Evolutionary conservation across 768 basidiomycete genomes (phyloP).

Genomic region (Tulasnella calospora): DNA sequence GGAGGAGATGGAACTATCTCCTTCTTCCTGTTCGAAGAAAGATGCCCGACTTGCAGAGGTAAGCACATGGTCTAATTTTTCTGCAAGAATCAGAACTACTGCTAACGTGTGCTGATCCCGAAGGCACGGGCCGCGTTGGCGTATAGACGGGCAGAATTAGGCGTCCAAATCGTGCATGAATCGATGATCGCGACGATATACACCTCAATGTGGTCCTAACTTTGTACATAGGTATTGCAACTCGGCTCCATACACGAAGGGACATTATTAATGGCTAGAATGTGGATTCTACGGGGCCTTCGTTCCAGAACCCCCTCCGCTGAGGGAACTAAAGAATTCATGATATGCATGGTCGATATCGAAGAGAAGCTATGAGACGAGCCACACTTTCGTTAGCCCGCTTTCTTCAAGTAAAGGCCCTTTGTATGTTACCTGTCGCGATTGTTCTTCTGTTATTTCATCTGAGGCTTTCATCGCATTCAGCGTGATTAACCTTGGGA

Average conservation of each 20-base stretch:
- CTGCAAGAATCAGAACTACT: background rate
- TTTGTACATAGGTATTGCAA: background rate
- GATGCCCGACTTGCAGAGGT: conserved; percentile 59
- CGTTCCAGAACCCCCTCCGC: background rate
- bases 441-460: conserved; percentile 92
- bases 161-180: background rate
- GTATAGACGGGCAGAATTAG: background rate
- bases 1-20: conserved; percentile 51
- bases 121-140: conserved; percentile 16
- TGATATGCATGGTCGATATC: conserved; percentile 96
- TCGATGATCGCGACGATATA: background rate
- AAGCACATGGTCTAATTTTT: background rate
- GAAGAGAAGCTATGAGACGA: conserved; percentile 65
- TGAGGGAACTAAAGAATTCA: conserved; percentile 62
- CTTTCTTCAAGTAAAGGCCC: background rate
- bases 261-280: background rate
- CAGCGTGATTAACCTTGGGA: conserved; percentile 80
- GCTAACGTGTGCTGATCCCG: background rate
- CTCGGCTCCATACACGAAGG: background rate
- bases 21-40: conserved; percentile 52
- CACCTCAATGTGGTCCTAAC: background rate
- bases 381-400: background rate
- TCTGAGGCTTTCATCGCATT: conserved; percentile 97
- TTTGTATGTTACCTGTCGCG: conserved; percentile 62
- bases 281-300: background rate